Base-by-base conservation (phyloP, 2,329 filamentous ascomycete species). In the Malbranchea zuffiana region DNA sequence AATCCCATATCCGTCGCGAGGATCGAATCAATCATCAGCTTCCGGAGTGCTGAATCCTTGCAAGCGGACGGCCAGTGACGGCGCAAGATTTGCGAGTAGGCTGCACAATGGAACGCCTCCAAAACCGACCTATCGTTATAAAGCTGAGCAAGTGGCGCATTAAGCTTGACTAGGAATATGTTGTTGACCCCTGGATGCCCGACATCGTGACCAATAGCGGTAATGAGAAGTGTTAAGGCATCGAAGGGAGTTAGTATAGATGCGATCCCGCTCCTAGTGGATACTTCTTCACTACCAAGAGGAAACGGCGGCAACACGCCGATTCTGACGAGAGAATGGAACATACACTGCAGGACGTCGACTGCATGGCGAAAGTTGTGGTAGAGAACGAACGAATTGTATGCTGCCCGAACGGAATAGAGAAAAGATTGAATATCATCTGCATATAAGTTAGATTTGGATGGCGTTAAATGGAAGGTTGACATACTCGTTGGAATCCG, bases 171-270 rank as follows among this genome's bases (percentile, higher is more conserved):
- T 4, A 98, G 68, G 55, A 98, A 98, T 19, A 88, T 86, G 56
- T 98, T 98, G 65, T 96, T 98, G 52, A 98, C 90, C 38, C 90
- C 90, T 0, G 90, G 90, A 55, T 98, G 90, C 15, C 90, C 90
- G 25, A 96, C 90, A 56, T 98, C 90, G 50, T 98, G 90, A 27
- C 90, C 90, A 52, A 98, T 92, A n/a, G 90, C 90, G 6, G 88
- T 88, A 46, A 96, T 80, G 30, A 98, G 71, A 2, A 98, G 71
- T 0, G 86, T 88, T 36, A 98, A 68, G 4, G 82, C 83, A 57
- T 96, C 87, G 46, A 93, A 84, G 1, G 88, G 86, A 32, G 74
- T 72, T n/a, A 98, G 66, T 16, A 96, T 67, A 29, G 71, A 66
- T 2, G 82, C 82, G 31, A 94, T 74, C 1, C 80, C 74, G 2